Conservation (phyloP, 1,284 basidiomycete species). For the Cystobasidium sp. region DNA sequence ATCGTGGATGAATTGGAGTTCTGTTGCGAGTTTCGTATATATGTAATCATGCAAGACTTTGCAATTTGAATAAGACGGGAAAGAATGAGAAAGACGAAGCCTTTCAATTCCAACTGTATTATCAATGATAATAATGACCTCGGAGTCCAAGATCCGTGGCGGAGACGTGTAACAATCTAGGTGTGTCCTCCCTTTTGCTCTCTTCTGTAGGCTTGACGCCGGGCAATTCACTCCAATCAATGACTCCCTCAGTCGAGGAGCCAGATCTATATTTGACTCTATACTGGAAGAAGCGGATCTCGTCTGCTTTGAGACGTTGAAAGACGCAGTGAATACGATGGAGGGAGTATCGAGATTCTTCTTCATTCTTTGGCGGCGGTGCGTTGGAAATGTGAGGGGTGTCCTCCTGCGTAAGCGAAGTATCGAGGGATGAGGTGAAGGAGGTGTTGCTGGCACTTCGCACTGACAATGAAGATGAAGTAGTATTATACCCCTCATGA, state of each 20-base stretch:
- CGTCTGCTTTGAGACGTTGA: background rate
- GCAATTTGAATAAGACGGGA: too few species aligned
- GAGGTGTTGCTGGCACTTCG: too few species aligned
- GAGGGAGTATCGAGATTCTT: background rate
- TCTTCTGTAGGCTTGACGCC: slow-evolving; percentile 11
- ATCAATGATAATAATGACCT: too few species aligned
- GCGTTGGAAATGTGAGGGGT: background rate
- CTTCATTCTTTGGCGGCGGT: background rate
- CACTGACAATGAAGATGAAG: too few species aligned
- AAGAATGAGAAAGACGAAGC: too few species aligned
- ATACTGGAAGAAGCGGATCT: background rate
- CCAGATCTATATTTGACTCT: slow-evolving; percentile 14
- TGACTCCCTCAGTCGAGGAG: background rate
- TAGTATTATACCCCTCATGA: too few species aligned
- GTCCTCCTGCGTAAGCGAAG: too few species aligned
- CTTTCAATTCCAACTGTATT: too few species aligned
- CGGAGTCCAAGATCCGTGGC: slow-evolving; percentile 6
- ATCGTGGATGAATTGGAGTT: too few species aligned
- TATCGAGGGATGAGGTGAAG: too few species aligned
- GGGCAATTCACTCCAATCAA: slow-evolving; percentile 10
- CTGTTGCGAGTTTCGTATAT: too few species aligned
- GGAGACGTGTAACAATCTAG: slow-evolving; percentile 4
- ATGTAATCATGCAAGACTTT: too few species aligned
- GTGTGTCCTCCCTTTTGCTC: slow-evolving; percentile 13
- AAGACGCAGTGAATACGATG: slow-evolving; percentile 10